Evolutionary conservation across 2,329 filamentous ascomycete genomes (phyloP).

Genomic region (Fusarium penzigii): DNA sequence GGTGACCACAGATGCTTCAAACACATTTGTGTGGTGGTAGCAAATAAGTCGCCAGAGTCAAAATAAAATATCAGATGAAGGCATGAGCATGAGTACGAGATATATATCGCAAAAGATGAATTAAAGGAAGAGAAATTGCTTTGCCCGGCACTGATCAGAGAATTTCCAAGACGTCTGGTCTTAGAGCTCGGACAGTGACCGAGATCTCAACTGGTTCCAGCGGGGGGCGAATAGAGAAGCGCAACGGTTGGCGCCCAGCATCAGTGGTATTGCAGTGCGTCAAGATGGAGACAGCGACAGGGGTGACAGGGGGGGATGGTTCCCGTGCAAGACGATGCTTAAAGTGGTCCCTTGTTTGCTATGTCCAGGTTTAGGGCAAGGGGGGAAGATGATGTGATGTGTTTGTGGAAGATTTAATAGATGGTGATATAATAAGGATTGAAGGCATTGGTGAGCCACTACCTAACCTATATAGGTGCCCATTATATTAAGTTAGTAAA

Average conservation of each 20-base stretch:
- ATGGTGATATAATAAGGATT: too few species aligned
- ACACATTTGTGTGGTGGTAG: too few species aligned
- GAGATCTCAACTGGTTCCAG: constrained; percentile 14
- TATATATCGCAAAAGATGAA: too few species aligned
- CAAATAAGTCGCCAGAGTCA: too few species aligned
- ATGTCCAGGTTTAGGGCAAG: neutral
- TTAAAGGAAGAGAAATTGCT: constrained; percentile 18
- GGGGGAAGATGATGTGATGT: too few species aligned
- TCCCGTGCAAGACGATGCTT: neutral
- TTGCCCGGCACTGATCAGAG: constrained; percentile 13
- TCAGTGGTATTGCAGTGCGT: constrained; percentile 5
- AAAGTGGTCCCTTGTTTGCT: constrained; percentile 5
- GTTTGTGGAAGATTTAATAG: too few species aligned
- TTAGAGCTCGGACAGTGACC: constrained; percentile 29
- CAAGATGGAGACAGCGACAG: constrained; percentile 14
- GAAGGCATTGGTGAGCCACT: too few species aligned
- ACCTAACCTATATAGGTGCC: too few species aligned
- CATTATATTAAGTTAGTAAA: too few species aligned
- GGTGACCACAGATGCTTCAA: too few species aligned
- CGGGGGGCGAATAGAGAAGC: constrained; percentile 15
- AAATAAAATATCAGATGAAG: too few species aligned
- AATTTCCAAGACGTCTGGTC: constrained; percentile 22
- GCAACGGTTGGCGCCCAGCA: constrained; percentile 19
- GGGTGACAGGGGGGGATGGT: constrained; percentile 10
- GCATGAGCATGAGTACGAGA: too few species aligned